These are phyloP conservation scores for Epichloe hybrida DNA, from an alignment of 2,329 filamentous ascomycete genomes.

Conservation along the genomic window DNA sequence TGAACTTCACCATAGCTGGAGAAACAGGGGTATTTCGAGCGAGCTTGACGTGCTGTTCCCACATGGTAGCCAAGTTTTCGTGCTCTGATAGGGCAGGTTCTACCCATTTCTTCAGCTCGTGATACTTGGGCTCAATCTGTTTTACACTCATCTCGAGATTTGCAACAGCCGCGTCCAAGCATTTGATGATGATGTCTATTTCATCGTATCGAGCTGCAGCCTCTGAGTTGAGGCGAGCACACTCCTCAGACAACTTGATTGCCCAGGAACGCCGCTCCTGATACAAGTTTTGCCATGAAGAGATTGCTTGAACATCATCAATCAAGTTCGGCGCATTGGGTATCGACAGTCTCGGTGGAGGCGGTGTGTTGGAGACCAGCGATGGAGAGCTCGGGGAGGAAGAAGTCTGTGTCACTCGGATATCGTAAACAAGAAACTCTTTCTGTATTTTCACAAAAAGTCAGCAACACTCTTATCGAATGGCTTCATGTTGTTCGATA, in stretches of 20 bases:
- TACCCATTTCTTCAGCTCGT: constrained; percentile 58
- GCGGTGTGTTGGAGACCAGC: constrained; percentile 33
- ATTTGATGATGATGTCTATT: constrained; percentile 64
- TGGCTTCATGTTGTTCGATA: not conserved
- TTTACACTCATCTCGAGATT: constrained; percentile 70
- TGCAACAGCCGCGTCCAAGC: constrained; percentile 70
- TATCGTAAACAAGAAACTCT: constrained; percentile 88
- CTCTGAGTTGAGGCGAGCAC: constrained; percentile 47
- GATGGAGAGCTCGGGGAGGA: constrained; percentile 30
- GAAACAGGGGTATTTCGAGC: constrained; percentile 53
- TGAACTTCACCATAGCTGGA: constrained; percentile 50
- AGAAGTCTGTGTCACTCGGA: constrained; percentile 52
- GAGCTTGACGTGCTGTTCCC: constrained; percentile 55
- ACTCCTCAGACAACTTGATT: constrained; percentile 53
- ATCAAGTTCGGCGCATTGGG: constrained; percentile 71
- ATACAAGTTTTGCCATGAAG: constrained; percentile 83
- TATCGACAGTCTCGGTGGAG: constrained; percentile 41
- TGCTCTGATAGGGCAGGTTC: constrained; percentile 55
- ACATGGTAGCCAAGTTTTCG: constrained; percentile 45
- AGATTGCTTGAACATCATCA: constrained; percentile 62
- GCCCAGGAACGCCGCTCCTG: constrained; percentile 73
- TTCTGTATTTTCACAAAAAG: constrained; percentile 34
- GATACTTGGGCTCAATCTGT: constrained; percentile 56
- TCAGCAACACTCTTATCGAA: not conserved
- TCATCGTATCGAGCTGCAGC: constrained; percentile 56